Percentiles rank a stretch among this genome's conserved stretches.
Conservation (phyloP, 768 basidiomycete genomes). For the Trametes meyenii region DNA sequence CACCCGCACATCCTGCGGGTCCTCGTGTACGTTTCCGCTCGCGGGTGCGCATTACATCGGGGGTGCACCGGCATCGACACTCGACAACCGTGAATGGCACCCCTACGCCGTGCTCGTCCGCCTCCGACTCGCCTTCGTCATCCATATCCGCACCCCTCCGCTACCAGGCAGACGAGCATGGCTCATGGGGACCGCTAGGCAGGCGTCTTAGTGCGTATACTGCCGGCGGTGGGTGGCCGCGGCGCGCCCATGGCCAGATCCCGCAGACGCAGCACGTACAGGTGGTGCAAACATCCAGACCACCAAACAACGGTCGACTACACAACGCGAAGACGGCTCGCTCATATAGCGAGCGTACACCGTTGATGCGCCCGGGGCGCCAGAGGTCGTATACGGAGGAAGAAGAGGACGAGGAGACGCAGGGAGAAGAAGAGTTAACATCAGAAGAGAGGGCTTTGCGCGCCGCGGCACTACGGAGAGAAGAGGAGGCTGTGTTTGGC, state of each 20-base stretch:
- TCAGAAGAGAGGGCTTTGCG: conserved; percentile 27
- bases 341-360: conserved; percentile 41
- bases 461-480: conserved; percentile 44
- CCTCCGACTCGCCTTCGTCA: conserved; percentile 70
- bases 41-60: conserved; percentile 77
- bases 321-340: conserved; percentile 19
- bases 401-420: conserved; percentile 26
- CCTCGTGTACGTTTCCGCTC: conserved; percentile 67
- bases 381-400: conserved; percentile 26
- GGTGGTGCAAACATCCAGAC: conserved; percentile 7
- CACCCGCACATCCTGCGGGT: conserved; percentile 15
- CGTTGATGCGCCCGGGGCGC: conserved; percentile 37
- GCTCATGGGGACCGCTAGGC: conserved; percentile 62
- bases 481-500: conserved; percentile 62
- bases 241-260: neutral
- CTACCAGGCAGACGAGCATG: conserved; percentile 50
- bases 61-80: conserved; percentile 53
- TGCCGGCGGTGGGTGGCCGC: conserved; percentile 22
- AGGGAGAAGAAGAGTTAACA: conserved; percentile 22
- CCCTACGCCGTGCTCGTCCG: conserved; percentile 49
- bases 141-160: conserved; percentile 83
- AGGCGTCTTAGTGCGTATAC: conserved; percentile 49
- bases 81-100: conserved; percentile 10
- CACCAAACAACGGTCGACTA: neutral
- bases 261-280: conserved; percentile 1